Evolutionary conservation across 1,284 basidiomycete genomes (phyloP).

Genomic region (Puccinia triticina): DNA sequence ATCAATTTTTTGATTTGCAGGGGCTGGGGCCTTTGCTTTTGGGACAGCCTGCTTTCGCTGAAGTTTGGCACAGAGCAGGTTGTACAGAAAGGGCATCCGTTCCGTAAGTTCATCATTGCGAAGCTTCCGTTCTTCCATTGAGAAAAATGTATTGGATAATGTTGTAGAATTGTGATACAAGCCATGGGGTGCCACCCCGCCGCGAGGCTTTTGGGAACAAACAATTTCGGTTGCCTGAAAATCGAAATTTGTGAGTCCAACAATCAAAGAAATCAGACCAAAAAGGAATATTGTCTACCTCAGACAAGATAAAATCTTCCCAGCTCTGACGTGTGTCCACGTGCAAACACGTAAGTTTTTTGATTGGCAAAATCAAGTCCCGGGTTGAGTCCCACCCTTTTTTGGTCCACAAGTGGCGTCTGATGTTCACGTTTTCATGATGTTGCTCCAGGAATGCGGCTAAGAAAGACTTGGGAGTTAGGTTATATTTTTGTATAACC

Average conservation of each 20-base stretch:
- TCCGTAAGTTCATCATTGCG: background rate
- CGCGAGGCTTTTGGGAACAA: background rate
- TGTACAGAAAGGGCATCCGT: background rate
- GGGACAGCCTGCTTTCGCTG: too few species aligned
- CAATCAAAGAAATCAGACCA: background rate
- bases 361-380: background rate
- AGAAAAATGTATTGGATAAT: background rate
- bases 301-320: background rate
- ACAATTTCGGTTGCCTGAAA: background rate
- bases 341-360: background rate
- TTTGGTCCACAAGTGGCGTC: background rate
- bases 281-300: background rate
- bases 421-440: background rate
- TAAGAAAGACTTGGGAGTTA: background rate
- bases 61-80: background rate
- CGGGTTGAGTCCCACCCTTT: background rate
- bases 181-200: background rate
- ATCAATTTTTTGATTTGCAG: background rate
- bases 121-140: background rate
- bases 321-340: background rate
- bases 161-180: background rate
- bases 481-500: background rate
- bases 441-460: background rate
- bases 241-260: too few species aligned
- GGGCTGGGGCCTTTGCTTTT: too few species aligned